Evolutionary conservation across 2,329 filamentous ascomycete species (phyloP).

Genomic region (Talaromyces sp.): DNA sequence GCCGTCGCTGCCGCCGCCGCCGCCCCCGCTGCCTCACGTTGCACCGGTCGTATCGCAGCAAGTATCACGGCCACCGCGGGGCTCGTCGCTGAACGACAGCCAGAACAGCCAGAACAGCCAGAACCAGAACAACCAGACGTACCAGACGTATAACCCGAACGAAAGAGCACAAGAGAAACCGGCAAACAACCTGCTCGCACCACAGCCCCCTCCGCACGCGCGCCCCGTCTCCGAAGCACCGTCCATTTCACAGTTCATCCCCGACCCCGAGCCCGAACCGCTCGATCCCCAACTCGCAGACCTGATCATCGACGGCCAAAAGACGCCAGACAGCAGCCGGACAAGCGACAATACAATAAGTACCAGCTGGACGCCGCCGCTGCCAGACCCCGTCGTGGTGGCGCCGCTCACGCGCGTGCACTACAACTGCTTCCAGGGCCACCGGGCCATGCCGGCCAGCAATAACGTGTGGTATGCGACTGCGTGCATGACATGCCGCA

Average conservation of each 20-base stretch:
- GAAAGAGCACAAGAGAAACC: background rate
- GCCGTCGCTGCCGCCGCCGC: background rate
- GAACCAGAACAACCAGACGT: background rate
- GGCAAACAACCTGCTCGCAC: background rate
- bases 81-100: slow-evolving; percentile 1
- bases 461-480: slow-evolving; percentile 35
- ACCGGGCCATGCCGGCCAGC: slow-evolving; percentile 29
- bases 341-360: background rate
- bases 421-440: slow-evolving; percentile 35
- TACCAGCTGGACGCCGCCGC: slow-evolving; percentile 17
- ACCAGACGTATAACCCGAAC: background rate
- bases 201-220: background rate
- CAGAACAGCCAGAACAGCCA: background rate
- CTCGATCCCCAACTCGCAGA: background rate
- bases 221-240: slow-evolving; percentile 16
- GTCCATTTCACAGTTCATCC: slow-evolving; percentile 27
- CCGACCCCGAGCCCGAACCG: slow-evolving; percentile 24
- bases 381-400: slow-evolving; percentile 28
- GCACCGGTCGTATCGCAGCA: background rate
- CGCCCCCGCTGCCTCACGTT: background rate
- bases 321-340: background rate
- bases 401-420: slow-evolving; percentile 29
- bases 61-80: background rate
- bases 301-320: background rate
- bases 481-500: slow-evolving; percentile 40